Conservation (phyloP, 805 yeast genomes). For the Cephaloascus albidus region DNA sequence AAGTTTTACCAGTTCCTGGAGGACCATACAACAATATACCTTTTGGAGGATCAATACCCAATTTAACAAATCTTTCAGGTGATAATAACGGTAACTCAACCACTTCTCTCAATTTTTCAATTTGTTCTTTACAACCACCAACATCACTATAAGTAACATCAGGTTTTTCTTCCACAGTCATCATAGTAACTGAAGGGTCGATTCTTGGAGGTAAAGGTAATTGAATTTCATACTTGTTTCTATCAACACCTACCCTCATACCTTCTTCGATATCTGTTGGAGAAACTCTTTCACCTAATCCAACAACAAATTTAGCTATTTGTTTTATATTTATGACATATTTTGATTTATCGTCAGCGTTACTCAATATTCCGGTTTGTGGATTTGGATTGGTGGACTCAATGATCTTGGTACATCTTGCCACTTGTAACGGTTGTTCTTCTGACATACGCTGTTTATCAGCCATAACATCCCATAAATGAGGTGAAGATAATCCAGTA, state of each 20-base stretch:
- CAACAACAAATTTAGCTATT: constrained; percentile 96
- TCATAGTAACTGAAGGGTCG: constrained; percentile 98
- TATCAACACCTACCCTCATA: constrained; percentile 98
- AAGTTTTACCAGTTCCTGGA: constrained; percentile 97
- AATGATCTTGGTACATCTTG: constrained; percentile 96
- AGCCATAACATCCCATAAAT: constrained; percentile 95
- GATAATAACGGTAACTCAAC: constrained; percentile 89
- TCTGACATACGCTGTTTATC: constrained; percentile 88
- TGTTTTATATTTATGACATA: constrained; percentile 96
- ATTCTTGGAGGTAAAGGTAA: constrained; percentile 96
- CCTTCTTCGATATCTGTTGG: constrained; percentile 99
- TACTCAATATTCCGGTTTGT: constrained; percentile 25
- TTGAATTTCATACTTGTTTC: constrained; percentile 94
- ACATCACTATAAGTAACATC: constrained; percentile 97
- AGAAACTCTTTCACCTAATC: constrained; percentile 90
- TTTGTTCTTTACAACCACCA: constrained; percentile 98
- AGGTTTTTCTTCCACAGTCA: constrained; percentile 99
- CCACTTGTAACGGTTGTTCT: constrained; percentile 96
- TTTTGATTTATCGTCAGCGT: constrained; percentile 78
- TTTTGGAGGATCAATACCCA: constrained; percentile 98
- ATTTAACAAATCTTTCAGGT: constrained; percentile 92
- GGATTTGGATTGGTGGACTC: constrained; percentile 38
- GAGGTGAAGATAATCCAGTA: constrained; percentile 96
- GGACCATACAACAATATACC: constrained; percentile 96
- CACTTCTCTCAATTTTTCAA: constrained; percentile 92